Conservation (phyloP, 1,139 yeast genomes). For the Hyphopichia khmerensis region DNA sequence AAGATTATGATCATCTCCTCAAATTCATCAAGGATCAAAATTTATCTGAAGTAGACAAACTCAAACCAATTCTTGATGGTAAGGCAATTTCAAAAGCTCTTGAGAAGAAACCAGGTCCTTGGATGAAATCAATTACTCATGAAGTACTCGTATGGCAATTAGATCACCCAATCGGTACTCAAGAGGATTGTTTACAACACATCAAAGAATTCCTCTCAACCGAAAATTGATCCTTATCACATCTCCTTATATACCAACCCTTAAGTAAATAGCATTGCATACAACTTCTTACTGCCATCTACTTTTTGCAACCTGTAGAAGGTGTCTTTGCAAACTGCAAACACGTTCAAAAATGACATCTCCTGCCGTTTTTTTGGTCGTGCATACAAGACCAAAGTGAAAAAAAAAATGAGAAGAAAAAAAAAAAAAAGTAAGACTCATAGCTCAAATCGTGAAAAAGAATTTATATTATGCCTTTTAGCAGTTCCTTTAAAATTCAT, state of each 20-base stretch:
- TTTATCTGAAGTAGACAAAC: conserved; percentile 39
- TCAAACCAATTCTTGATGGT: conserved; percentile 68
- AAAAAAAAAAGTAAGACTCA: conserved; percentile 1
- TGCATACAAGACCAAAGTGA: not conserved
- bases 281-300: too few relatives aligned
- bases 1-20: conserved; percentile 36
- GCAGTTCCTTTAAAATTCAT: not conserved
- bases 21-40: conserved; percentile 21
- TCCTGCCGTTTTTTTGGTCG: not conserved
- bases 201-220: conserved; percentile 21
- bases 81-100: conserved; percentile 55
- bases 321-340: not conserved
- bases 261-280: not conserved
- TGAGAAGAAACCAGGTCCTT: conserved; percentile 74
- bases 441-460: not conserved
- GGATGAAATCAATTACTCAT: conserved; percentile 64
- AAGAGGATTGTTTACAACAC: conserved; percentile 53
- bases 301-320: not conserved
- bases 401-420: not conserved
- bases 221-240: not conserved
- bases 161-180: conserved; percentile 57
- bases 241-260: too few relatives aligned
- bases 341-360: not conserved
- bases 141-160: conserved; percentile 70
- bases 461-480: not conserved